phyloP scores from a whole-genome alignment of 345 rosid species.

The Aethionema arabicum region DNA sequence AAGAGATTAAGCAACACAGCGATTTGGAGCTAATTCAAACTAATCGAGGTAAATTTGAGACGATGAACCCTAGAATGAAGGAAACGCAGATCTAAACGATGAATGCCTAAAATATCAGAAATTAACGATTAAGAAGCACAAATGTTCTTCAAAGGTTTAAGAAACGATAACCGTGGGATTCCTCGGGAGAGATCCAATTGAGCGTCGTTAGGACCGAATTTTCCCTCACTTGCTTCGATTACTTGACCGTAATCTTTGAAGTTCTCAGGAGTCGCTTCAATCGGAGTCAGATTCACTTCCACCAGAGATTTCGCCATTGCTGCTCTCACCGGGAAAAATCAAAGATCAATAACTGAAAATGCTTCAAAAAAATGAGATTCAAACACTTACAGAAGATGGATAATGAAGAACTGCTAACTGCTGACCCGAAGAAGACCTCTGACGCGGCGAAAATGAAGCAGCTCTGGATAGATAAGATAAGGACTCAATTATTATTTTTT shows the following conservation, averaged over 20 bases:
- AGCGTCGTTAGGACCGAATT: constrained; percentile 75
- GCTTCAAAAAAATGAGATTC: constrained; percentile 12
- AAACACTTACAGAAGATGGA: constrained; percentile 21
- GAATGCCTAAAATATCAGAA: no score
- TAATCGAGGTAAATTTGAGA: no score
- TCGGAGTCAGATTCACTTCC: constrained; percentile 50
- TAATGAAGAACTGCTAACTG: neutral
- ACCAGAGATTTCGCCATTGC: constrained; percentile 28
- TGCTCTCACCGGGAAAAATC: constrained; percentile 6
- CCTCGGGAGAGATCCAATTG: constrained; percentile 69
- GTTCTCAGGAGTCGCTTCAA: constrained; percentile 62
- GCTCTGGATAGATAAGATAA: constrained; percentile 14
- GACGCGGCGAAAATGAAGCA: constrained; percentile 17
- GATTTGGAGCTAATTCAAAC: no score
- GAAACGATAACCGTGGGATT: constrained; percentile 48
- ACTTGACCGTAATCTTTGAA: no score
- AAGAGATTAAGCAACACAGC: no score
- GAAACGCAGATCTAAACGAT: no score
- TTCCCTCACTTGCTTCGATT: no score
- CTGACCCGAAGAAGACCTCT: constrained; percentile 25
- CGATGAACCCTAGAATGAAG: no score
- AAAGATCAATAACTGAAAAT: neutral
- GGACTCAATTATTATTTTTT: neutral
- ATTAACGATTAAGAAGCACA: no score
- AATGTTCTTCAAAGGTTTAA: no score